These are phyloP conservation scores for Chalciporus sp. DNA, from an alignment of 1,284 basidiomycete species.

Conservation along the genomic window DNA sequence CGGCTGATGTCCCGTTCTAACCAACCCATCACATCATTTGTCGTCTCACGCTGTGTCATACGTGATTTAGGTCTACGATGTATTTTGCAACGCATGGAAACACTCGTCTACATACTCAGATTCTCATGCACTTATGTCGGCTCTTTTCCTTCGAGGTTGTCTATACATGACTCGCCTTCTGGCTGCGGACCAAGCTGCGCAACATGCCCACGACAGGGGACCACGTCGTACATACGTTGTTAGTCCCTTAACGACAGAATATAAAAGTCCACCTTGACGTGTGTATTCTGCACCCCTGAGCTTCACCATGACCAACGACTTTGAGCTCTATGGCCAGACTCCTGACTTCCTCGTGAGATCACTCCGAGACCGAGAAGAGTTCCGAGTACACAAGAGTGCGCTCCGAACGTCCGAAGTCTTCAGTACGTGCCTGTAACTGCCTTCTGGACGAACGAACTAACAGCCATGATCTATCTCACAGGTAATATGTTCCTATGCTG, in stretches of 20 bases:
- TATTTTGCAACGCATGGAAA: conserved; percentile 41
- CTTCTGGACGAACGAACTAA: conserved; percentile 11
- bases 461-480: conserved; percentile 31
- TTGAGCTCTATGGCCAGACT: conserved; percentile 42
- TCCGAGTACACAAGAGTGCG: conserved; percentile 48
- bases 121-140: conserved; percentile 2
- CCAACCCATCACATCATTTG: conserved; percentile 34
- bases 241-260: neutral
- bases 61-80: conserved; percentile 42
- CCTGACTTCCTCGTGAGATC: conserved; percentile 58
- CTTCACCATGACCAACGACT: conserved; percentile 16
- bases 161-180: conserved; percentile 8
- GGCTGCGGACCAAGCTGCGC: conserved; percentile 4
- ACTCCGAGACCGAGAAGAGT: conserved; percentile 47
- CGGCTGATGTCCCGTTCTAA: conserved; percentile 35
- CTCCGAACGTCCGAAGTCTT: conserved; percentile 60
- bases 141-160: neutral
- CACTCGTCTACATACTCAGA: conserved; percentile 24
- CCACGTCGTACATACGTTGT: conserved; percentile 25
- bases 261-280: conserved; percentile 11
- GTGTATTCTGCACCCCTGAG: neutral
- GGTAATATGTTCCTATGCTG: conserved; percentile 67
- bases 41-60: conserved; percentile 43
- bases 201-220: neutral
- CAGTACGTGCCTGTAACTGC: conserved; percentile 41